phyloP scores from a whole-genome alignment of 2,329 filamentous ascomycete genomes.

The Botrytis fragariae region DNA sequence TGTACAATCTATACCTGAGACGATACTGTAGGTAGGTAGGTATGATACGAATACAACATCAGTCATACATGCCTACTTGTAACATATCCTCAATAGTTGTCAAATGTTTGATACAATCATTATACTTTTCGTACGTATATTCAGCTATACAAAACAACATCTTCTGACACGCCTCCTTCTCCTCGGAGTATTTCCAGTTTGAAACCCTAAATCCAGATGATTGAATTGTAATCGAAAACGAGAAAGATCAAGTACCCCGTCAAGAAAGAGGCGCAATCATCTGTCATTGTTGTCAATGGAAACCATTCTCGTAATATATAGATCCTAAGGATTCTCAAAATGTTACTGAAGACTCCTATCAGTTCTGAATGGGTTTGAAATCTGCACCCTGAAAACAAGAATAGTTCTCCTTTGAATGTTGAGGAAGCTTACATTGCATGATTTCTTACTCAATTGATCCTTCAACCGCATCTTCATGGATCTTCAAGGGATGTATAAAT shows the following conservation, averaged over 20 bases:
- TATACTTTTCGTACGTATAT: neutral
- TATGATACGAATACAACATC: neutral
- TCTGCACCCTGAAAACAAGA: neutral
- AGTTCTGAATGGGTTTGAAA: neutral
- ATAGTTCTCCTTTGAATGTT: neutral
- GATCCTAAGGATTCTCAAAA: conserved; percentile 10
- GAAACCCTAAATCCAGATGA: neutral
- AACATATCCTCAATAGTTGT: neutral
- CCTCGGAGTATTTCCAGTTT: neutral
- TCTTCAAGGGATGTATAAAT: neutral
- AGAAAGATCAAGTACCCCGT: neutral
- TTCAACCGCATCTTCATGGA: neutral
- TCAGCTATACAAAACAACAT: neutral
- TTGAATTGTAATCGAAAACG: neutral
- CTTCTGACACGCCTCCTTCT: conserved; percentile 9
- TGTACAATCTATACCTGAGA: neutral
- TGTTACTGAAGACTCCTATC: neutral
- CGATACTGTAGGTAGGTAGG: neutral
- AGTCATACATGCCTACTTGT: neutral
- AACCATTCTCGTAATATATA: neutral
- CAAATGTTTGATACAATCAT: neutral
- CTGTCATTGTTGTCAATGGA: neutral
- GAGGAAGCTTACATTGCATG: neutral
- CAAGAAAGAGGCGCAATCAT: conserved; percentile 5
- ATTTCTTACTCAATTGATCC: neutral